Conservation (phyloP, 2,329 filamentous ascomycete species). For the Didymella sp. region DNA sequence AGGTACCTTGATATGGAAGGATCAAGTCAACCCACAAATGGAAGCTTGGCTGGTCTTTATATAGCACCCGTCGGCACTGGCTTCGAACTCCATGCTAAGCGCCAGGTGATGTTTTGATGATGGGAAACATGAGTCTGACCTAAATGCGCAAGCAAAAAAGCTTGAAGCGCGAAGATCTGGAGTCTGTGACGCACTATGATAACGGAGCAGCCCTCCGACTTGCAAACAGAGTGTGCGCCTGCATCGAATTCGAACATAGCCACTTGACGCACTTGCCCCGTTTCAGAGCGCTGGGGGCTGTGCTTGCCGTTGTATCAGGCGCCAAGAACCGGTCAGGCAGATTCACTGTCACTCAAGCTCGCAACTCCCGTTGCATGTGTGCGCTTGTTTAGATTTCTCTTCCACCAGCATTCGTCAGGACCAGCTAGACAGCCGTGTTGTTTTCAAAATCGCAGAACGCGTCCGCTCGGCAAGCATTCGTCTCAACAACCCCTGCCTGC, state of each 20-base stretch:
- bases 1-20: neutral
- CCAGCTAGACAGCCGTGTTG: conserved; percentile 25
- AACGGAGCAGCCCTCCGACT: conserved; percentile 5
- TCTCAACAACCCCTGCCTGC: conserved; percentile 35
- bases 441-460: conserved; percentile 26
- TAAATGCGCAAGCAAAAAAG: neutral
- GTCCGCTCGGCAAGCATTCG: conserved; percentile 40
- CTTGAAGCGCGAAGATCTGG: neutral
- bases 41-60: conserved; percentile 27
- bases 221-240: conserved; percentile 3
- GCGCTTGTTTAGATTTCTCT: conserved; percentile 37
- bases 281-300: conserved; percentile 41
- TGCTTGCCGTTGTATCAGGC: conserved; percentile 39
- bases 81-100: conserved; percentile 9
- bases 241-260: conserved; percentile 17
- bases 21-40: conserved; percentile 3
- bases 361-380: conserved; percentile 36
- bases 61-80: conserved; percentile 21
- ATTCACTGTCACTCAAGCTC: conserved; percentile 37
- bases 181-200: neutral
- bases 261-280: conserved; percentile 18
- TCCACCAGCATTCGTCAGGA: conserved; percentile 26
- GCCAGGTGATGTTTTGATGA: neutral
- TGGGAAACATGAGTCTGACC: neutral
- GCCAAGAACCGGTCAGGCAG: conserved; percentile 28